A percentile compares a stretch with the other conserved stretches of the same genome.
Evolutionary conservation across 2,329 filamentous ascomycete genomes (phyloP).

Genomic region (Periglandula ipomoeae): DNA sequence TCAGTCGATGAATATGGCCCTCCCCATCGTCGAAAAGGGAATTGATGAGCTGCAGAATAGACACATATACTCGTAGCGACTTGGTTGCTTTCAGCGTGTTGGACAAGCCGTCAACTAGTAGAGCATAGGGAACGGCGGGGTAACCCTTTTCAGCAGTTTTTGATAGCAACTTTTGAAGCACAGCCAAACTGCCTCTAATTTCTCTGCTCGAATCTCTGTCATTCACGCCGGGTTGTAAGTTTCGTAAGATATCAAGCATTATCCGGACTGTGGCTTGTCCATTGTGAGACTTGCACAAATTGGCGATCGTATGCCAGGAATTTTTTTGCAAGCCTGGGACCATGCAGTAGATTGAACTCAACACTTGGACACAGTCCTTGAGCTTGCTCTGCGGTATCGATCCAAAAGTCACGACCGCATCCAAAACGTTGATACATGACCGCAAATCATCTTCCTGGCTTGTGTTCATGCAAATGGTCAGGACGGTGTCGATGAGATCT

Average conservation of each 20-base stretch:
- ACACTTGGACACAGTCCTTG: slow-evolving; percentile 56
- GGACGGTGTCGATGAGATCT: slow-evolving; percentile 50
- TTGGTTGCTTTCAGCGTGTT: slow-evolving; percentile 37
- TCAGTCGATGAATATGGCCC: slow-evolving; percentile 42
- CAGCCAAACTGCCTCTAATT: slow-evolving; percentile 52
- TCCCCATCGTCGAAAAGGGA: slow-evolving; percentile 44
- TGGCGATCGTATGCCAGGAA: slow-evolving; percentile 61
- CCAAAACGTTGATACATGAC: slow-evolving; percentile 58
- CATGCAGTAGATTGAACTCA: slow-evolving; percentile 63
- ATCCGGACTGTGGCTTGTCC: slow-evolving; percentile 60
- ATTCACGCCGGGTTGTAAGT: slow-evolving; percentile 34
- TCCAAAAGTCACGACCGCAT: slow-evolving; percentile 63
- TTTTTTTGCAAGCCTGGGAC: slow-evolving; percentile 51
- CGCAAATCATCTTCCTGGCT: slow-evolving; percentile 54
- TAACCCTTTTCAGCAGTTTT: slow-evolving; percentile 52
- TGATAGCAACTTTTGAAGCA: slow-evolving; percentile 53
- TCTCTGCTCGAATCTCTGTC: slow-evolving; percentile 45
- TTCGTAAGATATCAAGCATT: slow-evolving; percentile 51
- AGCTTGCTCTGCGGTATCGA: slow-evolving; percentile 56
- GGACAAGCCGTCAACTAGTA: slow-evolving; percentile 48
- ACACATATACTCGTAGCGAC: slow-evolving; percentile 35
- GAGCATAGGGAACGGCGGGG: slow-evolving; percentile 47
- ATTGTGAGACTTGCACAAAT: slow-evolving; percentile 65
- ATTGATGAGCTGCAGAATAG: slow-evolving; percentile 44
- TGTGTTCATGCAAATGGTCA: slow-evolving; percentile 61